Percentiles rank a stretch among this genome's conserved stretches.
Evolutionary conservation across 192 early-diverging fungal species (phyloP).

Genomic region (Nowakowskiella sp.): DNA sequence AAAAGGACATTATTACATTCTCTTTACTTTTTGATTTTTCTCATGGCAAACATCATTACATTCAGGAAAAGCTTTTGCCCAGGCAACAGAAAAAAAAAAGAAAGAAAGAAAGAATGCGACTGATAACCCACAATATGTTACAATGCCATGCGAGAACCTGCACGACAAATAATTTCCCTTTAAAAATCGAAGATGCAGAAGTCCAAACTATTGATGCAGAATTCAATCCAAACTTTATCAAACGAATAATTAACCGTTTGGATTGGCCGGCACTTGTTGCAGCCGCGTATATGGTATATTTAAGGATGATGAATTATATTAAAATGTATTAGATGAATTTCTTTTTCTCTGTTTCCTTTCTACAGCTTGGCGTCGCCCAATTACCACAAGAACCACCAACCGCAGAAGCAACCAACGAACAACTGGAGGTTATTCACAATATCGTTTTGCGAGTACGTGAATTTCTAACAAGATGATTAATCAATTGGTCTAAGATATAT

Average conservation of each 20-base stretch:
- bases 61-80: too few relatives aligned
- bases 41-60: too few relatives aligned
- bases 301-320: neutral
- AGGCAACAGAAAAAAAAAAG: too few relatives aligned
- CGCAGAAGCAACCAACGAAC: constrained; percentile 49
- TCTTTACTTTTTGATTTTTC: too few relatives aligned
- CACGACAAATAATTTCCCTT: constrained; percentile 80
- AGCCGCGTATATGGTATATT: constrained; percentile 35
- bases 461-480: neutral
- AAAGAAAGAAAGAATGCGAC: too few relatives aligned
- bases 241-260: constrained; percentile 70
- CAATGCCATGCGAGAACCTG: constrained; percentile 97
- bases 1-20: too few relatives aligned
- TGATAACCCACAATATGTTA: constrained; percentile 98
- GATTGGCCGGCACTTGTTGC: constrained; percentile 59
- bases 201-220: constrained; percentile 81
- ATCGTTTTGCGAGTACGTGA: constrained; percentile 68
- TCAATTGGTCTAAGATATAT: neutral
- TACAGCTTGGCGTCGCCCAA: constrained; percentile 58
- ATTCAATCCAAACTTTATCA: constrained; percentile 74
- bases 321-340: too few relatives aligned
- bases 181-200: constrained; percentile 72
- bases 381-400: constrained; percentile 59
- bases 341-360: neutral
- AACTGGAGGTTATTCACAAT: constrained; percentile 63